A percentile compares a stretch with the other conserved stretches of the same genome.
Evolutionary conservation across 2,329 filamentous ascomycete genomes (phyloP).

Genomic region (Byssochlamys sp.): DNA sequence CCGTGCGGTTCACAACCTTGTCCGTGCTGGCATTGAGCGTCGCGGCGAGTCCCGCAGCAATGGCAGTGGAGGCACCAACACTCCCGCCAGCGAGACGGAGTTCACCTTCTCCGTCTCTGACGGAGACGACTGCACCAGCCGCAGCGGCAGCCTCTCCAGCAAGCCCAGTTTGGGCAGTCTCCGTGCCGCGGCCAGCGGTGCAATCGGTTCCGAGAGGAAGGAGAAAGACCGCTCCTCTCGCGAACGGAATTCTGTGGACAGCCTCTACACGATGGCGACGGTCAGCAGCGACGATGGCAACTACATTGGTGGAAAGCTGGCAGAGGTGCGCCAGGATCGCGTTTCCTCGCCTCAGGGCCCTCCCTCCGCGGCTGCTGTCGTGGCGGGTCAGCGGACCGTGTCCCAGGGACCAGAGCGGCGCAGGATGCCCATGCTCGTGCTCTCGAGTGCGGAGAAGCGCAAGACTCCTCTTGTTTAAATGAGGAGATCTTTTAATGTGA

Average conservation of each 20-base stretch:
- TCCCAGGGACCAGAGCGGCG: slow-evolving; percentile 53
- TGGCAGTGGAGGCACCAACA: slow-evolving; percentile 63
- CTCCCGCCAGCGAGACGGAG: slow-evolving; percentile 75
- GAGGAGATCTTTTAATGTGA: neutral
- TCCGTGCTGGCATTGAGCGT: slow-evolving; percentile 78
- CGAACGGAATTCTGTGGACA: slow-evolving; percentile 46
- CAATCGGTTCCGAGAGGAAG: slow-evolving; percentile 79
- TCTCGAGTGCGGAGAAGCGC: slow-evolving; percentile 83
- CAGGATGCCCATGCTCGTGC: slow-evolving; percentile 75
- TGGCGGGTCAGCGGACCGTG: slow-evolving; percentile 47
- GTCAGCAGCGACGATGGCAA: slow-evolving; percentile 53
- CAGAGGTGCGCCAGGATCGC: slow-evolving; percentile 38
- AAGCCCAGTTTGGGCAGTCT: slow-evolving; percentile 65
- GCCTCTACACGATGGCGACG: slow-evolving; percentile 52
- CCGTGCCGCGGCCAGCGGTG: slow-evolving; percentile 67
- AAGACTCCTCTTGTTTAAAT: slow-evolving; percentile 58
- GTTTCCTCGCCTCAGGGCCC: slow-evolving; percentile 21
- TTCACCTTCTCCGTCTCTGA: slow-evolving; percentile 56
- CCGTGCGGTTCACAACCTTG: slow-evolving; percentile 81
- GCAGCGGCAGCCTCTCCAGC: slow-evolving; percentile 72
- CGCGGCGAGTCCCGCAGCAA: slow-evolving; percentile 62
- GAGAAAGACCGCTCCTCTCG: slow-evolving; percentile 51
- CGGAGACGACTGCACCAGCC: slow-evolving; percentile 65
- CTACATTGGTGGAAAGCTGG: slow-evolving; percentile 47
- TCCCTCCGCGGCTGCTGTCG: slow-evolving; percentile 31